Conservation (phyloP, 352 stramenopile genomes). For the Phytophthora tentaculata region DNA sequence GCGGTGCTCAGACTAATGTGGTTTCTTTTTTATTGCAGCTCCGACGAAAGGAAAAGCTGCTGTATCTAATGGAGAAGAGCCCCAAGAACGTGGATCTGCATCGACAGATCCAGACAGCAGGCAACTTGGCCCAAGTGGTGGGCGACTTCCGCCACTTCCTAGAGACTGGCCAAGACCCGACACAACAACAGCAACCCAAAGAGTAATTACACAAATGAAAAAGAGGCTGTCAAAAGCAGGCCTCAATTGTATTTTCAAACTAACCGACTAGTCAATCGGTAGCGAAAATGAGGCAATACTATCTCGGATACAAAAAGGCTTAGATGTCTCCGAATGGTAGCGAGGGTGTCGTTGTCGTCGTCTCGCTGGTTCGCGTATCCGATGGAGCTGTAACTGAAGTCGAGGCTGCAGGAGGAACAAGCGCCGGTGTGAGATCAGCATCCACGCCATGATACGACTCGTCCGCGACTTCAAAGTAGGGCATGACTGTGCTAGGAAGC, state of each 20-base stretch:
- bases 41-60: constrained; percentile 80
- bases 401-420: constrained; percentile 31
- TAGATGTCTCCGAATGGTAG: constrained; percentile 43
- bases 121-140: constrained; percentile 83
- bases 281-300: constrained; percentile 36
- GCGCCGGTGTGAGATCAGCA: constrained; percentile 43
- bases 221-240: constrained; percentile 19
- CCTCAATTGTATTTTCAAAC: constrained; percentile 41
- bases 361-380: constrained; percentile 28
- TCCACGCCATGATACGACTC: constrained; percentile 45
- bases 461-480: constrained; percentile 62
- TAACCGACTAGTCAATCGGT: constrained; percentile 14
- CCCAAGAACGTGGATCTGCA: constrained; percentile 86
- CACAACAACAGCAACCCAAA: constrained; percentile 37
- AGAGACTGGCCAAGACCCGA: constrained; percentile 60
- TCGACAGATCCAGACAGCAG: constrained; percentile 86
- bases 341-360: constrained; percentile 14
- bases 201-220: constrained; percentile 38
- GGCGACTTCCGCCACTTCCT: constrained; percentile 86
- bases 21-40: constrained; percentile 44
- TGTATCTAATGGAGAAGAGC: constrained; percentile 87
- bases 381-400: constrained; percentile 21
- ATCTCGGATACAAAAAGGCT: constrained; percentile 35
- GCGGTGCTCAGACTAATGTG: constrained; percentile 8
- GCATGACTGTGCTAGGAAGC: constrained; percentile 33